Conservation (phyloP, 176 grass and related monocot species). For the Dendrocalamus sinicus region DNA sequence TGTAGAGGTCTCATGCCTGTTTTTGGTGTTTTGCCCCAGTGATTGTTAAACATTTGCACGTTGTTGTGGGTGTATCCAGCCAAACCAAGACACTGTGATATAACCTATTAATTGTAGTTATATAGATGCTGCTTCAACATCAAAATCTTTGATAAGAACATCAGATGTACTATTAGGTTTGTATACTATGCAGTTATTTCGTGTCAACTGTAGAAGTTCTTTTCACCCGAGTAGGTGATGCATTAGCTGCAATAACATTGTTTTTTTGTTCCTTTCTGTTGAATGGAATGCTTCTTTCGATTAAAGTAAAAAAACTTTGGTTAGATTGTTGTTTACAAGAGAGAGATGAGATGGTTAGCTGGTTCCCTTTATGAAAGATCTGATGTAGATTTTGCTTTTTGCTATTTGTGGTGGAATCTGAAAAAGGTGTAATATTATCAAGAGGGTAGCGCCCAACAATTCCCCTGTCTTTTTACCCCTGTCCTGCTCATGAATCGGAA, state of each 20-base stretch:
- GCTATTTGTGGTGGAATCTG: conserved; percentile 31
- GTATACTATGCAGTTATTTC: neutral
- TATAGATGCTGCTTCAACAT: neutral
- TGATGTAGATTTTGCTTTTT: conserved; percentile 26
- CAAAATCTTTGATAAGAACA: conserved; percentile 1
- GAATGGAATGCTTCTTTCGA: conserved; percentile 29
- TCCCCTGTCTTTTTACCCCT: neutral
- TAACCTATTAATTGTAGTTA: neutral
- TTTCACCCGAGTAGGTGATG: neutral
- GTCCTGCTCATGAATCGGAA: conserved; percentile 20
- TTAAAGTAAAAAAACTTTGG: conserved; percentile 24
- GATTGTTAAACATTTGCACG: conserved; percentile 14
- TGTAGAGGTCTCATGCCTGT: neutral
- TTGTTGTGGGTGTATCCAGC: neutral
- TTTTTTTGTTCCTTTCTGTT: conserved; percentile 31
- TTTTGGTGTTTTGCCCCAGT: conserved; percentile 12
- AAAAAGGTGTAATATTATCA: conserved; percentile 10
- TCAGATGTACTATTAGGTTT: neutral
- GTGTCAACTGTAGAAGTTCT: neutral
- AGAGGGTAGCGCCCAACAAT: conserved; percentile 16
- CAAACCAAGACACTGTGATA: neutral
- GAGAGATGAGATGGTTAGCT: conserved; percentile 17
- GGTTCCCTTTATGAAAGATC: neutral
- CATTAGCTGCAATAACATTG: neutral
- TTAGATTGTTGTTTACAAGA: conserved; percentile 38